Evolutionary conservation across 2,329 filamentous ascomycete genomes (phyloP), one percentile per base, ranked within the genome.

Genomic region (Phaeophleospora eucalypticola): DNA sequence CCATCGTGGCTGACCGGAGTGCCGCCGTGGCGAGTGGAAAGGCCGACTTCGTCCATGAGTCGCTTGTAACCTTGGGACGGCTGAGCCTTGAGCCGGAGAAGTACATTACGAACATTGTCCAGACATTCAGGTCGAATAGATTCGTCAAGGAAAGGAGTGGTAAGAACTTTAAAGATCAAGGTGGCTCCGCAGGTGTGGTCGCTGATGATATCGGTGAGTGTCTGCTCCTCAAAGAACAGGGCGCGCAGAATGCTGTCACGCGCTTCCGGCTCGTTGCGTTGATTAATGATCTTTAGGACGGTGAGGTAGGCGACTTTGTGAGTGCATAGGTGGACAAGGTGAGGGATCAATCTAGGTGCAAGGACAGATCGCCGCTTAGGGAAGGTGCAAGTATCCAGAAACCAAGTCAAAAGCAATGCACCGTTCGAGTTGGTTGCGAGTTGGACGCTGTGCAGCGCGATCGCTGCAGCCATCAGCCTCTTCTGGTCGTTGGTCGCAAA

Each of bases 221-320:
- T 82, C 58, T 90, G 83, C 60, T 97, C 88, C 52, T 91, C 87
- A 70, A 95, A 95, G 78, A 98, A 97, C 27, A 98, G 74, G 2
- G 91, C 90, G 65, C 89, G 86, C 34, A 97, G 76, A 33, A 98
- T 88, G 39, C 81, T 86, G 62, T 98, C 91, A 10, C 93, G 82
- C 3, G 93, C 93, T 52, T 97, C 91, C 0, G 87, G 79, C 70
- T 98, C 93, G 27, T 90, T 87, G 65, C 95, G 89, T 69, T 98
- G 93, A 66, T 98, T 98, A 69, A 98, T 95, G 41, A 97, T 89
- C 74, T 98, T 98, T 48, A 98, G 76, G 1, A 98, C 91, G 0
- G 93, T 98, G 51, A 97, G 77, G 64, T 97, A 97, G 0, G 93
- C 93, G 46, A 98, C 91, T 76, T 97, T 97, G 76, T 98, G 93